phyloP scores from a whole-genome alignment of 495 filamentous ascomycete species.

The Lophiotrema nucula region DNA sequence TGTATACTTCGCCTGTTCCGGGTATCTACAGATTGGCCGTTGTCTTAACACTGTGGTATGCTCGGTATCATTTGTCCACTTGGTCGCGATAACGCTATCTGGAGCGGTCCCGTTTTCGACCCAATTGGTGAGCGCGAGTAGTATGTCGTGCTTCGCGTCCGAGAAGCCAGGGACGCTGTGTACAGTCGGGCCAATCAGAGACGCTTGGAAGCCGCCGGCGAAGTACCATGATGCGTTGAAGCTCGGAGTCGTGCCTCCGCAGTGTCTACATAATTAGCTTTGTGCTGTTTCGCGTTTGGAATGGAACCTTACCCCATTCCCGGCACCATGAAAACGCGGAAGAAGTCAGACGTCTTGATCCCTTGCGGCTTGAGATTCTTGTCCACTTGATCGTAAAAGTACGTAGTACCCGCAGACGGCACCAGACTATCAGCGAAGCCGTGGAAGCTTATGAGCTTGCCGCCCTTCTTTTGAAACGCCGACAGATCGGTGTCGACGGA shows the following conservation, averaged over 20 bases:
- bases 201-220: conserved; percentile 20
- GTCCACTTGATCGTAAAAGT: conserved; percentile 49
- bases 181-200: conserved; percentile 41
- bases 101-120: conserved; percentile 45
- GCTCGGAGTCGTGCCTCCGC: no score
- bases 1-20: conserved; percentile 31
- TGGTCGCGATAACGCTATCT: conserved; percentile 36
- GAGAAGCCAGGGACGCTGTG: no score
- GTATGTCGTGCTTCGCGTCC: conserved; percentile 47
- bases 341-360: conserved; percentile 37
- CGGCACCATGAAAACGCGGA: conserved; percentile 48
- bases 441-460: conserved; percentile 58
- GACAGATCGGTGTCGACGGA: conserved; percentile 51
- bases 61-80: conserved; percentile 34
- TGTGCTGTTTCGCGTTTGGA: no score
- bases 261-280: no score
- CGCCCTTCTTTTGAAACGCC: conserved; percentile 48
- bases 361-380: conserved; percentile 33
- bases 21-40: conserved; percentile 39
- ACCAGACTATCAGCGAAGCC: conserved; percentile 52
- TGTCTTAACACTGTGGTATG: conserved; percentile 31
- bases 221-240: no score
- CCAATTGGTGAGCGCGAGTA: conserved; percentile 54
- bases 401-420: conserved; percentile 42
- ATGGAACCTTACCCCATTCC: no score